Evolutionary conservation across 2,329 filamentous ascomycete species (phyloP), one percentile per base, ranked within the genome.

Genomic region (Phaeosphaeriaceae sp.): DNA sequence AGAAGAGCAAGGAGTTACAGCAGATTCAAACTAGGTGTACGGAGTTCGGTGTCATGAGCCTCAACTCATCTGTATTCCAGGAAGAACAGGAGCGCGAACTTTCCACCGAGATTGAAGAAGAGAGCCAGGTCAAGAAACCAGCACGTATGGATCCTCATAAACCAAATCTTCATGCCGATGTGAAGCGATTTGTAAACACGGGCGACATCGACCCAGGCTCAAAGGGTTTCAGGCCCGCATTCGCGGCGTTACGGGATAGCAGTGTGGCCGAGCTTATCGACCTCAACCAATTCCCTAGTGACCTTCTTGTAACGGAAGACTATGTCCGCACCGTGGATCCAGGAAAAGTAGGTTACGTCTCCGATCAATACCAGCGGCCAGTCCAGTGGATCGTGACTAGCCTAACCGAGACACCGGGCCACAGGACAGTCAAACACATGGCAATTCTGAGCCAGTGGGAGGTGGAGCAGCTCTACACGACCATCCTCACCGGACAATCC

Each of bases 41-140:
- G 5, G 53, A 62, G 1, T 69, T 71, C 32, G 48, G 61, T 4
- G 64, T 67, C 4, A 49, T 63, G 29, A 43, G 60, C 2, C 58
- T 76, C 21, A 56, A 65, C 1, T 61, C 73, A 0, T 71, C 74
- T 0, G 69, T 71, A 0, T 68, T 88, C 0, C 72, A 82, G 2
- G 85, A 89, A 58, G 87, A 90, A 49, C 85, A 90, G 54, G 87
- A 90, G 61, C 77, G 87, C 0, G 87, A 90, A 53, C 73, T 90
- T 0, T 77, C 83, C 0, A 84, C 84, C 0, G 87, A 91, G 52
- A 78, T 83, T 1, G 83, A 89, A 54, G 70, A 80, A 17, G 83
- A 89, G 58, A 73, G 78, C 1, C 72, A 88, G 40, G 56, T 83
- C 0, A 74, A 88, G 54, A 74, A 73, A 2, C 81, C 84, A 0